phyloP scores from a whole-genome alignment of 768 basidiomycete species.

The Collybia sp. region DNA sequence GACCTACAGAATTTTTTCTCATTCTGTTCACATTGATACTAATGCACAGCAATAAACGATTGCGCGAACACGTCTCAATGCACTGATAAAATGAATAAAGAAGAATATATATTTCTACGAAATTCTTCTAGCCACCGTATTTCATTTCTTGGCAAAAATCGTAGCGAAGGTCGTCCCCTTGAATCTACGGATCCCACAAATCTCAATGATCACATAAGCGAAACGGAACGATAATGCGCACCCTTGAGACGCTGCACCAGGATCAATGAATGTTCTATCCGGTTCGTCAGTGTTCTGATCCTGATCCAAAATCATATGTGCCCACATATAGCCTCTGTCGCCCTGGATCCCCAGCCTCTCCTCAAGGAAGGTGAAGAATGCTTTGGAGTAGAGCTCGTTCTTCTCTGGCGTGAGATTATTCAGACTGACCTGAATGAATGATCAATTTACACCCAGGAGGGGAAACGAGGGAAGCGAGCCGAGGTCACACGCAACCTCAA shows the following conservation, averaged over 20 bases:
- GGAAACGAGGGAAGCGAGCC: not conserved
- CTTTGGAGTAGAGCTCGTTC: constrained; percentile 52
- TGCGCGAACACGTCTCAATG: not conserved
- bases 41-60: not conserved
- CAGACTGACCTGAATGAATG: constrained; percentile 42
- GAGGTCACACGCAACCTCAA: no score
- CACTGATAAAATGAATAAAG: not conserved
- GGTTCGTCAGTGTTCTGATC: not conserved
- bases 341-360: constrained; percentile 44
- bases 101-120: no score
- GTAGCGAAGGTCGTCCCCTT: constrained; percentile 41
- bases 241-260: constrained; percentile 46
- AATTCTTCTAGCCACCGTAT: no score
- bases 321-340: constrained; percentile 58
- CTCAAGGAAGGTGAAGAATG: constrained; percentile 50
- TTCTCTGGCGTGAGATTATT: constrained; percentile 44
- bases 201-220: not conserved
- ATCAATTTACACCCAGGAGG: not conserved
- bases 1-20: no score
- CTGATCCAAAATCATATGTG: not conserved
- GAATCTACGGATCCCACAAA: constrained; percentile 21
- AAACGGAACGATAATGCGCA: constrained; percentile 19
- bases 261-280: constrained; percentile 43
- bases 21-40: not conserved
- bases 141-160: constrained; percentile 13